Percentiles rank a stretch among this genome's conserved stretches.
Evolutionary conservation across 2,329 filamentous ascomycete genomes (phyloP).

Genomic region (Diaporthe capsici): DNA sequence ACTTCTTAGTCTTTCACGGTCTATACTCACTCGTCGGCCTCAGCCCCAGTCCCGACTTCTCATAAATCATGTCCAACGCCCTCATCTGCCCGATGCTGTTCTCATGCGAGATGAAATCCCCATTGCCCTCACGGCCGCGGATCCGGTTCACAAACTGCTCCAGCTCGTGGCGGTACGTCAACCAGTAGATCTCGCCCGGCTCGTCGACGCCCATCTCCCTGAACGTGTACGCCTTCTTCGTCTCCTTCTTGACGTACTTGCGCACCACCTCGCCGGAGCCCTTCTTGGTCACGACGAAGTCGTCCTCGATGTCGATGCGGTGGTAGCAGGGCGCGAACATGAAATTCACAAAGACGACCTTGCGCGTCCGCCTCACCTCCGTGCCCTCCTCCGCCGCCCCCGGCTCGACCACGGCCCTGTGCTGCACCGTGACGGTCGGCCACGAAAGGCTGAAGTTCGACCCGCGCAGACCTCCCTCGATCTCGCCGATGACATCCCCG

Average conservation of each 20-base stretch:
- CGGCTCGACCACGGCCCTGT: slow-evolving; percentile 45
- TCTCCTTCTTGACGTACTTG: slow-evolving; percentile 46
- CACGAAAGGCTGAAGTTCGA: slow-evolving; percentile 43
- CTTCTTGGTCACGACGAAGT: slow-evolving; percentile 49
- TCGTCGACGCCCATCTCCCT: slow-evolving; percentile 50
- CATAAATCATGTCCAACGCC: slow-evolving; percentile 63
- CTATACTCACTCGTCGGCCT: slow-evolving; percentile 38
- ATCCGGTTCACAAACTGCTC: slow-evolving; percentile 64
- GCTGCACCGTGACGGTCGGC: slow-evolving; percentile 43
- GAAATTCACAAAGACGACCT: slow-evolving; percentile 49
- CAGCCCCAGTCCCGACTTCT: slow-evolving; percentile 50
- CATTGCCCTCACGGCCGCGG: slow-evolving; percentile 53
- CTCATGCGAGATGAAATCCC: slow-evolving; percentile 56
- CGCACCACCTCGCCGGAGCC: slow-evolving; percentile 43
- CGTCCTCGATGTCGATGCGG: slow-evolving; percentile 54
- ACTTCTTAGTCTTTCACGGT: not conserved
- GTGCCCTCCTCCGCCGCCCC: slow-evolving; percentile 43
- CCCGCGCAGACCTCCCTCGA: slow-evolving; percentile 48
- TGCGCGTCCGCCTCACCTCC: slow-evolving; percentile 47
- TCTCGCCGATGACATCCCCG: slow-evolving; percentile 54
- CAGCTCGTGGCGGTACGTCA: slow-evolving; percentile 61
- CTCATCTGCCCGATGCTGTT: slow-evolving; percentile 61
- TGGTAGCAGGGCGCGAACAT: slow-evolving; percentile 50
- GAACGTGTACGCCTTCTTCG: slow-evolving; percentile 54
- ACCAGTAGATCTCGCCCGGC: slow-evolving; percentile 56